Percentiles rank a stretch among this genome's conserved stretches.
These are phyloP conservation scores for Tylopilus sp. DNA, from an alignment of 768 basidiomycete species.

Conservation along the genomic window DNA sequence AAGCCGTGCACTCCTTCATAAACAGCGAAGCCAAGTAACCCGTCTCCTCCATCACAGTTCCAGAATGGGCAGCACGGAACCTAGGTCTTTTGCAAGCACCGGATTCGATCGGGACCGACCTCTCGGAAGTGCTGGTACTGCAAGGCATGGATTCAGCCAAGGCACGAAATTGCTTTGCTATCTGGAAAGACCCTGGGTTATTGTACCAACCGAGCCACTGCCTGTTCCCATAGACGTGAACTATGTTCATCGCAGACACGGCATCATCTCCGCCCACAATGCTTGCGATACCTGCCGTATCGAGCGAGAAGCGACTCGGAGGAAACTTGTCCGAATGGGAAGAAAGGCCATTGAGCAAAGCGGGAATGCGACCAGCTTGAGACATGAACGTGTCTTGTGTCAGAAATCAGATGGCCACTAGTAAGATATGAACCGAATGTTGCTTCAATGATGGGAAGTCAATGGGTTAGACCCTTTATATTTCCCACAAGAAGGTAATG, in stretches of 20 bases:
- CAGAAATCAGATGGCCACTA: not conserved
- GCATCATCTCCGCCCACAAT: not conserved
- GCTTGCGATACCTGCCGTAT: not conserved
- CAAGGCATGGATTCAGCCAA: not conserved
- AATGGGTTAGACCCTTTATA: too few relatives aligned
- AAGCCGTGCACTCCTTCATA: not conserved
- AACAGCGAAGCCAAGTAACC: not conserved
- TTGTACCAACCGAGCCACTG: not conserved
- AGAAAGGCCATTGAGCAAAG: not conserved
- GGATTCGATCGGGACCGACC: not conserved
- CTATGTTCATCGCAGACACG: not conserved
- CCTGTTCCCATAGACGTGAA: not conserved
- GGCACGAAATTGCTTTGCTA: not conserved
- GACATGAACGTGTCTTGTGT: not conserved
- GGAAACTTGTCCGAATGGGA: not conserved
- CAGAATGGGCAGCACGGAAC: not conserved
- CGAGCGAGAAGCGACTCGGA: not conserved
- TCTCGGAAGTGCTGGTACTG: not conserved
- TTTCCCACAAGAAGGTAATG: too few relatives aligned
- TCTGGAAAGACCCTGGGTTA: not conserved
- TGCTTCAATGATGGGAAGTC: not conserved
- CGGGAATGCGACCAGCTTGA: not conserved
- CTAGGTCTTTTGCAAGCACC: not conserved
- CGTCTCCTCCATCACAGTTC: not conserved
- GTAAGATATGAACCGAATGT: not conserved